Base-by-base conservation (phyloP, 1,284 basidiomycete genomes). In the Malassezia yamatoensis region DNA sequence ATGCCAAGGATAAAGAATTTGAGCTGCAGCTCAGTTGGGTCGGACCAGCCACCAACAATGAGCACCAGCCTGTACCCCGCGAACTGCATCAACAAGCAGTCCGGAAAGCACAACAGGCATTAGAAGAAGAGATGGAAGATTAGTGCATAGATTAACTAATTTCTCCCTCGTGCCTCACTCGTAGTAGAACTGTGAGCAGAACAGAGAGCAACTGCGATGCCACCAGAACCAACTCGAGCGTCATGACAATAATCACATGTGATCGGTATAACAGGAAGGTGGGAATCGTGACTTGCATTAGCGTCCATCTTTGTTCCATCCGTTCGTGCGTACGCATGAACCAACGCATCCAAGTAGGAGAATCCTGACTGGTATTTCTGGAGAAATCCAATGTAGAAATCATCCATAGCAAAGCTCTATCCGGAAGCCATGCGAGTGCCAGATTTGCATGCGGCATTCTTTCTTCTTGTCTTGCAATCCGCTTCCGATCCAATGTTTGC, bases 11-110 rank as follows among this genome's bases (percentile, higher is more conserved):
- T 78, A 94, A 94, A 75, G 87, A 90, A 51, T 98, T 99, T 67
- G 94, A 98, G 76, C 82, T 99, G 21, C 94, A 99, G 77, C 83
- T 99, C 81, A 88, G 90, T 37, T 99, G 94, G 94, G 83, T 96
- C 58, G 84, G 90, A 32, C 81, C 84, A 29, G 89, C 94, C 77
- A 88, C 87, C 20, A 83, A 85, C 29, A 83, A 83, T 45, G 77
- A 85, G 51, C 90, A 96, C 76, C 79, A 82, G 33, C 80, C 83
- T 12, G 88, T 98, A 51, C 93, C 93, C 33, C 82, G 82, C 55
- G 89, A 90, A 41, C 78, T 96, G 59, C 51, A 36, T 29, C 48
- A 83, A 24, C 89, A 91, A 72, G 94, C 93, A 38, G 87, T 94
- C 71, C 80, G 79, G 54, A 86, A 86, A 77, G 94, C 91, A 5